A percentile compares a stretch with the other conserved stretches of the same genome.
phyloP scores from a whole-genome alignment of 148 eudicot species.

The Persicaria maculosa region DNA sequence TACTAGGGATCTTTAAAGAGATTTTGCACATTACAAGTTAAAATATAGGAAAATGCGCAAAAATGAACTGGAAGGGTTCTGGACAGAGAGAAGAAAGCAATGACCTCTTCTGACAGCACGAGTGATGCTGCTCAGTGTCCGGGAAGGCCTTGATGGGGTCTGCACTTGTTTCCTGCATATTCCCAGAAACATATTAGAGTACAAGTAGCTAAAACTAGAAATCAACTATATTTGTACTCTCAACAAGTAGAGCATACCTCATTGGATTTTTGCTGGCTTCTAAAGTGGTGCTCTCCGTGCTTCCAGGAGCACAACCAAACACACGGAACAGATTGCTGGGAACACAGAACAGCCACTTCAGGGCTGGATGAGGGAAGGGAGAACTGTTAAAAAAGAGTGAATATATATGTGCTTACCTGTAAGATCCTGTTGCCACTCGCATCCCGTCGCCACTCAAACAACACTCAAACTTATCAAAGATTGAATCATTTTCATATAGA shows the following conservation, averaged over 20 bases:
- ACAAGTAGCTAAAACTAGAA: neutral
- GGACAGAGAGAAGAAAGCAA: slow-evolving; percentile 7
- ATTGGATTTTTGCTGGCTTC: slow-evolving; percentile 98
- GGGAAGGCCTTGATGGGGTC: slow-evolving; percentile 73
- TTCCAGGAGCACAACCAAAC: slow-evolving; percentile 72
- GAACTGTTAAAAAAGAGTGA: neutral
- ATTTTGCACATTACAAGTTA: neutral
- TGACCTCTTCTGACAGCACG: slow-evolving; percentile 70
- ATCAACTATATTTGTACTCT: neutral
- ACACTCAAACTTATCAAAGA: slow-evolving; percentile 94
- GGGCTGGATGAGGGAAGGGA: neutral
- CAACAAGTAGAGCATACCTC: slow-evolving; percentile 43
- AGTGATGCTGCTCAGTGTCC: slow-evolving; percentile 64
- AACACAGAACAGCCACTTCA: slow-evolving; percentile 12
- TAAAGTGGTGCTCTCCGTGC: slow-evolving; percentile 83
- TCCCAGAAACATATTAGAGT: neutral
- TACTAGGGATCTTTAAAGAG: neutral
- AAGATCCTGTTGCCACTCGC: slow-evolving; percentile 89
- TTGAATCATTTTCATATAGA: slow-evolving; percentile 87
- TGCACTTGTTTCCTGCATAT: slow-evolving; percentile 71
- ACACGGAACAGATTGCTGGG: slow-evolving; percentile 96
- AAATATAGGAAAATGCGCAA: neutral
- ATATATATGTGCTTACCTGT: slow-evolving; percentile 46
- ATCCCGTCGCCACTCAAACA: slow-evolving; percentile 83
- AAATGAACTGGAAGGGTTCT: neutral